A percentile compares a stretch with the other conserved stretches of the same genome.
Conservation (phyloP, 306 rosid genomes). For the Sesbania bispinosa region DNA sequence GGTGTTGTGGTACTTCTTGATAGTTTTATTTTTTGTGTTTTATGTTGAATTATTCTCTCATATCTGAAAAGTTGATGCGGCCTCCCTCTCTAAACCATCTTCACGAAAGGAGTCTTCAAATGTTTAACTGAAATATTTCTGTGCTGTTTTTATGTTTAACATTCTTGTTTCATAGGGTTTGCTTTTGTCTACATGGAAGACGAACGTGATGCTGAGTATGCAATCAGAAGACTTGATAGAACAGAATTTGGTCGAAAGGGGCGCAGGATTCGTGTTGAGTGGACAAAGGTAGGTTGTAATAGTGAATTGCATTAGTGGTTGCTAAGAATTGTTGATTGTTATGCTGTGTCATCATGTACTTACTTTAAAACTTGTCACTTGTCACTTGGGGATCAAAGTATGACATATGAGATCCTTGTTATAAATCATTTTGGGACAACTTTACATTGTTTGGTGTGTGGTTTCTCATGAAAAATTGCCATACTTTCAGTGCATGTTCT, state of each 20-base stretch:
- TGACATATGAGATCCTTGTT: neutral
- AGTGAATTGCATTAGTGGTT: neutral
- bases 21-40: constrained; percentile 44
- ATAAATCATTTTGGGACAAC: neutral
- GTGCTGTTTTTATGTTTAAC: constrained; percentile 33
- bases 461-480: neutral
- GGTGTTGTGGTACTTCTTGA: constrained; percentile 73
- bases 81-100: constrained; percentile 18
- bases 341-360: neutral
- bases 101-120: constrained; percentile 8
- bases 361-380: neutral
- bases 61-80: constrained; percentile 27
- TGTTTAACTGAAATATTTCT: neutral
- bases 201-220: constrained; percentile 82
- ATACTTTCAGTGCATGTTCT: neutral
- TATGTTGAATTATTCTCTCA: constrained; percentile 27
- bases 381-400: neutral
- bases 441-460: neutral
- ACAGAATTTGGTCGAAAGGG: constrained; percentile 87
- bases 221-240: constrained; percentile 81
- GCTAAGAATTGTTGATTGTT: neutral
- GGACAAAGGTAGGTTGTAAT: constrained; percentile 65
- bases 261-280: constrained; percentile 76
- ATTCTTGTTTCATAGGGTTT: constrained; percentile 50
- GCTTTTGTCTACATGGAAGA: constrained; percentile 88